These are phyloP conservation scores for Suhomyces emberorum DNA, from an alignment of 805 yeast species.

Conservation along the genomic window DNA sequence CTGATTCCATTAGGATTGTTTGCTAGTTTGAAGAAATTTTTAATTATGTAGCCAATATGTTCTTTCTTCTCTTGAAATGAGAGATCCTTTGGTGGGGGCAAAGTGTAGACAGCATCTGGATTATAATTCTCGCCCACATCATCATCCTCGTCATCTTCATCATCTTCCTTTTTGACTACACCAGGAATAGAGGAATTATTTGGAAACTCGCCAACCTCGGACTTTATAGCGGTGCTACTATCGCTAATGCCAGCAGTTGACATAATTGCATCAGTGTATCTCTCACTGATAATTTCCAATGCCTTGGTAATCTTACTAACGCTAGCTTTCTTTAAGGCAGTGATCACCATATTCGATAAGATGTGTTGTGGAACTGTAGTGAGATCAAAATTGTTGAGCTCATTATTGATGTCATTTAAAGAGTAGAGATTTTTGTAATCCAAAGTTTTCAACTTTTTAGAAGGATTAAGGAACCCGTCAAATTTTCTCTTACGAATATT, in stretches of 20 bases:
- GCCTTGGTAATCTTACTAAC: constrained; percentile 57
- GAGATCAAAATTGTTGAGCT: constrained; percentile 66
- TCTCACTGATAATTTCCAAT: constrained; percentile 61
- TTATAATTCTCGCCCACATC: constrained; percentile 25
- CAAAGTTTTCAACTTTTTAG: constrained; percentile 25
- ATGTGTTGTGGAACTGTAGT: constrained; percentile 62
- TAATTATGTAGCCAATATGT: constrained; percentile 55
- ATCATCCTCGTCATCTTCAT: constrained; percentile 15
- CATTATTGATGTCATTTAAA: constrained; percentile 58
- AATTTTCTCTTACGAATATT: constrained; percentile 35
- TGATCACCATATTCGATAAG: constrained; percentile 60
- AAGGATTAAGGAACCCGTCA: constrained; percentile 38
- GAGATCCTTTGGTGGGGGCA: constrained; percentile 58
- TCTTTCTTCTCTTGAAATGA: constrained; percentile 53
- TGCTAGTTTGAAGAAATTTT: constrained; percentile 54
- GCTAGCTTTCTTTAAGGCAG: constrained; percentile 59
- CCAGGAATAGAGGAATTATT: not conserved
- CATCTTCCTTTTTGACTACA: constrained; percentile 10
- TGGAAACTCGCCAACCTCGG: not conserved
- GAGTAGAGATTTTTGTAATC: constrained; percentile 65
- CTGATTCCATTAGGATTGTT: constrained; percentile 18
- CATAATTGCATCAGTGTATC: constrained; percentile 50
- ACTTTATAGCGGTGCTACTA: constrained; percentile 5
- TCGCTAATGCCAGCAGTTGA: not conserved
- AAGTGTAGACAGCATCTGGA: constrained; percentile 43